These are phyloP conservation scores for Chrysanthemum makinoi DNA, from an alignment of 129 eudicot genomes.

Conservation along the genomic window DNA sequence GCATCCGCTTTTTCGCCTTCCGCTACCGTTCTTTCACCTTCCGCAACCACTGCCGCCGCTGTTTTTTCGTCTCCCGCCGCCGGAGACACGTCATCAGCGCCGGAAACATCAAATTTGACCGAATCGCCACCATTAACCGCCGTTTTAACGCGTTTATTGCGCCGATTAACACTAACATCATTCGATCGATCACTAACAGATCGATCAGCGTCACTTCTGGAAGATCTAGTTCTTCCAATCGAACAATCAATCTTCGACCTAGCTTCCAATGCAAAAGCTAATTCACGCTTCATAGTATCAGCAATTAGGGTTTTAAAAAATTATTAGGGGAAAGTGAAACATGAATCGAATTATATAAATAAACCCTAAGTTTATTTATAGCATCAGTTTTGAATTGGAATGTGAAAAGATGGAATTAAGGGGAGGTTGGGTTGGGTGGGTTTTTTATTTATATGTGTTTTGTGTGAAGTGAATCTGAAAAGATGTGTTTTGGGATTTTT, in stretches of 20 bases:
- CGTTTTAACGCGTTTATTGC: conserved; percentile 46
- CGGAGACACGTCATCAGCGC: conserved; percentile 14
- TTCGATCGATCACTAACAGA: conserved; percentile 17
- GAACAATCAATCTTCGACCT: conserved; percentile 38
- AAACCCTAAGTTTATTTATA: too few species aligned
- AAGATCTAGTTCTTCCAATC: conserved; percentile 46
- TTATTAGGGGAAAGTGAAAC: background rate
- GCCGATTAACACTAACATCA: conserved; percentile 37
- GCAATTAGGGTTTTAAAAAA: conserved; percentile 8
- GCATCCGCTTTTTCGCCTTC: background rate
- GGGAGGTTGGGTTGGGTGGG: too few species aligned
- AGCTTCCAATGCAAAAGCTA: conserved; percentile 52
- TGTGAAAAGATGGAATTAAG: too few species aligned
- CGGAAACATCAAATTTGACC: conserved; percentile 20
- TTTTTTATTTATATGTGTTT: too few species aligned
- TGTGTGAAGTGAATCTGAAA: too few species aligned
- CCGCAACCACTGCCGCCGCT: background rate
- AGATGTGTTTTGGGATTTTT: too few species aligned
- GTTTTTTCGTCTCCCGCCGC: background rate
- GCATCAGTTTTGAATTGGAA: too few species aligned
- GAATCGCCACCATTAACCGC: conserved; percentile 24
- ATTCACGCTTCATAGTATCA: conserved; percentile 44
- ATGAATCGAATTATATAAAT: background rate
- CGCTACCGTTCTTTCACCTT: background rate
- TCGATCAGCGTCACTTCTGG: conserved; percentile 16